Conservation (phyloP, 352 stramenopile genomes). For the Globisporangium irregulare region DNA sequence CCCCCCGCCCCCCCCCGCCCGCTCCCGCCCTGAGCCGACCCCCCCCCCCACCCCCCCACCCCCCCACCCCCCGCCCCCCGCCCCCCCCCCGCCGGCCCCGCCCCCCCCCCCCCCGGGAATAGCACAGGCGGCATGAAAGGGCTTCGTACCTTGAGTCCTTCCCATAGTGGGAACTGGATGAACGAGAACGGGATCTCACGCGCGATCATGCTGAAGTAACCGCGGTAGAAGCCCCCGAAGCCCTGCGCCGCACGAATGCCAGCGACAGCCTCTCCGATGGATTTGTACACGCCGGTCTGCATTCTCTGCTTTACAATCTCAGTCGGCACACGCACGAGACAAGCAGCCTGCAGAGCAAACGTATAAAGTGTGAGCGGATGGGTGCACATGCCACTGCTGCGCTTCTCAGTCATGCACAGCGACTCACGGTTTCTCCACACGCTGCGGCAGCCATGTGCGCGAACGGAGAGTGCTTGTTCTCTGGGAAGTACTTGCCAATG, state of each 20-base stretch:
- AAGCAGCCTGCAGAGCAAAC: constrained; percentile 73
- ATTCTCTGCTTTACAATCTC: constrained; percentile 99
- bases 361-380: not conserved
- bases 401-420: not conserved
- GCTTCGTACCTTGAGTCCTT: constrained; percentile 90
- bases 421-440: constrained; percentile 89
- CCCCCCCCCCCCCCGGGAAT: too few species aligned
- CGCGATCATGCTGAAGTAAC: constrained; percentile 98
- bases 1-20: too few species aligned
- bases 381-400: not conserved
- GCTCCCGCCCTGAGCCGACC: too few species aligned
- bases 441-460: constrained; percentile 95
- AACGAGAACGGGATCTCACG: constrained; percentile 99
- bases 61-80: too few species aligned
- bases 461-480: constrained; percentile 80
- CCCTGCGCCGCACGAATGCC: constrained; percentile 80
- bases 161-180: constrained; percentile 99
- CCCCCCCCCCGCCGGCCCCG: too few species aligned
- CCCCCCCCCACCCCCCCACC: too few species aligned
- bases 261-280: constrained; percentile 60
- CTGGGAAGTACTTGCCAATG: constrained; percentile 45
- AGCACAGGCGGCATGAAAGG: not conserved
- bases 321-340: constrained; percentile 97
- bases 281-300: constrained; percentile 93
- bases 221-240: constrained; percentile 92